A percentile compares a stretch with the other conserved stretches of the same genome.
Evolutionary conservation across 805 yeast genomes (phyloP).

Genomic region (Yamadazyma endophytica): DNA sequence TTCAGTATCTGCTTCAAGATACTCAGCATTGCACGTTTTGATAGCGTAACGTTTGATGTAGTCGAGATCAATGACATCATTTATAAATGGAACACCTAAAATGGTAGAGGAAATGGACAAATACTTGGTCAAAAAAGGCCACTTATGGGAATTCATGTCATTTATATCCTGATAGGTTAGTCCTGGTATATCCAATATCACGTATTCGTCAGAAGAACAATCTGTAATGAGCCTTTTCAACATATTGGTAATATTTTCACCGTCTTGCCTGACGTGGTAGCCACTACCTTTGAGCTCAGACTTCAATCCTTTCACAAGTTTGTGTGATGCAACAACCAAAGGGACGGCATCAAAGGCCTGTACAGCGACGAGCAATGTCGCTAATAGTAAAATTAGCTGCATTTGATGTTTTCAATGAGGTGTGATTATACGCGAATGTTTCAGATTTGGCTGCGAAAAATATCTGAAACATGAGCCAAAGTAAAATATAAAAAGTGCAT

Average conservation of each 20-base stretch:
- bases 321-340: constrained; percentile 36
- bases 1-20: constrained; percentile 38
- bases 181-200: constrained; percentile 38
- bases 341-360: constrained; percentile 23
- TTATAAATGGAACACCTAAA: constrained; percentile 52
- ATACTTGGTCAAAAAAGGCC: constrained; percentile 49
- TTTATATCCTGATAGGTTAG: constrained; percentile 25
- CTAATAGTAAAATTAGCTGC: too few species aligned
- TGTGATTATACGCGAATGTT: too few species aligned
- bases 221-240: constrained; percentile 32
- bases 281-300: constrained; percentile 13
- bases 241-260: constrained; percentile 26
- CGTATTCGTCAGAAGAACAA: constrained; percentile 36
- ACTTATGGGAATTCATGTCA: constrained; percentile 28
- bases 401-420: too few species aligned
- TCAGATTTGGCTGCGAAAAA: too few species aligned
- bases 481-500: too few species aligned
- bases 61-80: constrained; percentile 38
- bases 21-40: constrained; percentile 50
- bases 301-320: constrained; percentile 28
- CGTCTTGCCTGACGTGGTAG: constrained; percentile 19
- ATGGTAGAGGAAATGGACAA: constrained; percentile 57
- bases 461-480: too few species aligned
- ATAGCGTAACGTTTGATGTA: constrained; percentile 39
- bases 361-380: too few species aligned